Conservation (phyloP, 169 alveolate species). For the Plasmodium fragile region DNA sequence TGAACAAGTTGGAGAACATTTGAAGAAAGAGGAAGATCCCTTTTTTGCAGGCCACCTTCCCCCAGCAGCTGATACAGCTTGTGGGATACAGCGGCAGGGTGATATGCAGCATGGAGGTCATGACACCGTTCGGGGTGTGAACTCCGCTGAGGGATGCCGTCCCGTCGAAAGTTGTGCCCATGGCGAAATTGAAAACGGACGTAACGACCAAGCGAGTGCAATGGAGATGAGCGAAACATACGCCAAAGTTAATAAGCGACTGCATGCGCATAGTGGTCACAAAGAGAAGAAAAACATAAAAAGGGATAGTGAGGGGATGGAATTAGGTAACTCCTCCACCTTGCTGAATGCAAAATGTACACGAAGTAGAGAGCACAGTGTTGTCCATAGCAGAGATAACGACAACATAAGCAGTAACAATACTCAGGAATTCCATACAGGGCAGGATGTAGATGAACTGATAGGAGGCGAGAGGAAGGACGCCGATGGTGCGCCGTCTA, state of each 20-base stretch:
- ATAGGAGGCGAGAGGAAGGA: not conserved
- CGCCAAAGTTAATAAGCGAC: constrained; percentile 5
- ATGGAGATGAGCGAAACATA: not conserved
- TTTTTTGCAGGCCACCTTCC: not conserved
- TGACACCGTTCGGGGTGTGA: not conserved
- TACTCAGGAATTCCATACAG: not conserved
- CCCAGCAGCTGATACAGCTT: not conserved
- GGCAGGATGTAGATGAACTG: not conserved
- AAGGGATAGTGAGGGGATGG: not conserved
- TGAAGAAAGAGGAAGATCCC: constrained; percentile 17
- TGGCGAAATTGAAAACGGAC: not conserved
- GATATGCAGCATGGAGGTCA: not conserved
- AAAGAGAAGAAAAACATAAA: constrained; percentile 7
- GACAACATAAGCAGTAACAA: not conserved
- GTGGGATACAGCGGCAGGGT: not conserved
- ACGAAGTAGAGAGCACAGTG: not conserved
- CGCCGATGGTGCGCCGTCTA: not conserved
- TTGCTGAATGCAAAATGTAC: not conserved
- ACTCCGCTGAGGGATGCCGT: not conserved
- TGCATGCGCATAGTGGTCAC: not conserved
- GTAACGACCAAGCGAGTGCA: not conserved
- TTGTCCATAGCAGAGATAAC: not conserved
- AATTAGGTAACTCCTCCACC: not conserved
- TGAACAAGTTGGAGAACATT: not conserved
- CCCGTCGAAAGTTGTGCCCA: not conserved